Percentiles rank a stretch among this genome's conserved stretches.
Conservation (phyloP, 345 rosid genomes). For the Populus tremula region DNA sequence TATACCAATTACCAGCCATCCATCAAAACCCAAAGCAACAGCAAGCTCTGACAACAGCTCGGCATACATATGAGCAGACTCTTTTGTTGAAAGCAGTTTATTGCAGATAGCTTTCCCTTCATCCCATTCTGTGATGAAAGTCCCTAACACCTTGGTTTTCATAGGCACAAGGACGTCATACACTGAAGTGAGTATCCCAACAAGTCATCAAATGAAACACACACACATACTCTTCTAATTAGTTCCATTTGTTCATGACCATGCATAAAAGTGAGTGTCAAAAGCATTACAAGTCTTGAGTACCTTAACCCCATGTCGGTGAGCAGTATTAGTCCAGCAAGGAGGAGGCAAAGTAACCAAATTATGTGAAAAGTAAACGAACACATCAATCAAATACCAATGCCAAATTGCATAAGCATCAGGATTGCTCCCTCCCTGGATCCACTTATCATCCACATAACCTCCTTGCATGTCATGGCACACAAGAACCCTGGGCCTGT, state of each 20-base stretch:
- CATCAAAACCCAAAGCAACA: slow-evolving; percentile 67
- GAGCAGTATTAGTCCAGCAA: slow-evolving; percentile 89
- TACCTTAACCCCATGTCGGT: slow-evolving; percentile 86
- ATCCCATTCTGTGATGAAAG: slow-evolving; percentile 82
- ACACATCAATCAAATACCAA: slow-evolving; percentile 86
- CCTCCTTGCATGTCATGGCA: slow-evolving; percentile 88
- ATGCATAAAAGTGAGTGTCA: too few species aligned
- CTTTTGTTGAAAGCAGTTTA: slow-evolving; percentile 59
- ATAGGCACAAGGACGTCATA: slow-evolving; percentile 17
- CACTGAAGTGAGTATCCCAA: not conserved
- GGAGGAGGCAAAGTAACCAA: slow-evolving; percentile 87
- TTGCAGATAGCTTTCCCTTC: slow-evolving; percentile 55
- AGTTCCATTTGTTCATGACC: too few species aligned
- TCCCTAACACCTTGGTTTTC: slow-evolving; percentile 67
- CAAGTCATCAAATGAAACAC: too few species aligned
- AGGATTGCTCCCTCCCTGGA: slow-evolving; percentile 70
- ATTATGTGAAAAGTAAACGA: slow-evolving; percentile 74
- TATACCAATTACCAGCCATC: slow-evolving; percentile 67
- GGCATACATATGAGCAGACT: slow-evolving; percentile 67
- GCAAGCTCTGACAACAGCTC: slow-evolving; percentile 72
- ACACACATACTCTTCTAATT: not conserved
- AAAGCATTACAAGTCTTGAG: not conserved
- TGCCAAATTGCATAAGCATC: slow-evolving; percentile 78
- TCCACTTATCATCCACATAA: slow-evolving; percentile 78
- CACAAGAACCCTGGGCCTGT: slow-evolving; percentile 63